A percentile compares a stretch with the other conserved stretches of the same genome.
phyloP scores from a whole-genome alignment of 1,284 basidiomycete genomes.

The Melampsora allii-populina region DNA sequence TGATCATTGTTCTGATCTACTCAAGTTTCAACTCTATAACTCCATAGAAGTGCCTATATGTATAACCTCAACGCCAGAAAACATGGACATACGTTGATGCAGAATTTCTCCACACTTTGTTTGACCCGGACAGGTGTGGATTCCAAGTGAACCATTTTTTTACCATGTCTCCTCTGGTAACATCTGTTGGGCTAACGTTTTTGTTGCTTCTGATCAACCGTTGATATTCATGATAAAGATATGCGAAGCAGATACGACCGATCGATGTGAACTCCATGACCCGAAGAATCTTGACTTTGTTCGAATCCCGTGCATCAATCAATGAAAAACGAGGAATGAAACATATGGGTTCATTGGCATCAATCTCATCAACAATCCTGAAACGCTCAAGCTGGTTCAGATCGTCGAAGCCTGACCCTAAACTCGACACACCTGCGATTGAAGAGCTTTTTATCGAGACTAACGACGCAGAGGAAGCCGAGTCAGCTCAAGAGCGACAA shows the following conservation, averaged over 20 bases:
- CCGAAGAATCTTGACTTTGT: conserved; percentile 12
- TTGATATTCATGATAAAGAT: conserved; percentile 2
- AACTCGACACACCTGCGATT: not conserved
- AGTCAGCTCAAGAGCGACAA: not conserved
- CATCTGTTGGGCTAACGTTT: not conserved
- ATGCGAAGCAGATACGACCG: conserved; percentile 31
- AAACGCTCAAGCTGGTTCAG: conserved; percentile 4
- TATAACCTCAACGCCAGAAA: not conserved
- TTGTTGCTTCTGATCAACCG: not conserved
- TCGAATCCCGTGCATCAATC: not conserved
- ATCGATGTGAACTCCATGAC: conserved; percentile 34
- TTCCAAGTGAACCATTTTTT: not conserved
- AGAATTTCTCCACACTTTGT: not conserved
- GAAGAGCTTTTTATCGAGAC: not conserved
- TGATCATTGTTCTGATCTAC: not conserved
- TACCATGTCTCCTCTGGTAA: not conserved
- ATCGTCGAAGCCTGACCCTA: not conserved
- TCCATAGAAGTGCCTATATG: not conserved
- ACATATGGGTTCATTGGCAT: conserved; percentile 23
- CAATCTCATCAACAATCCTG: conserved; percentile 15
- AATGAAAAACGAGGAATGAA: not conserved
- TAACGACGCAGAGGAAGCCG: not conserved
- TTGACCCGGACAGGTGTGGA: conserved; percentile 15
- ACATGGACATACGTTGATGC: not conserved
- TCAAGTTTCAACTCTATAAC: not conserved